Conservation (phyloP, 345 rosid genomes). For the Pelargonium nanum region DNA sequence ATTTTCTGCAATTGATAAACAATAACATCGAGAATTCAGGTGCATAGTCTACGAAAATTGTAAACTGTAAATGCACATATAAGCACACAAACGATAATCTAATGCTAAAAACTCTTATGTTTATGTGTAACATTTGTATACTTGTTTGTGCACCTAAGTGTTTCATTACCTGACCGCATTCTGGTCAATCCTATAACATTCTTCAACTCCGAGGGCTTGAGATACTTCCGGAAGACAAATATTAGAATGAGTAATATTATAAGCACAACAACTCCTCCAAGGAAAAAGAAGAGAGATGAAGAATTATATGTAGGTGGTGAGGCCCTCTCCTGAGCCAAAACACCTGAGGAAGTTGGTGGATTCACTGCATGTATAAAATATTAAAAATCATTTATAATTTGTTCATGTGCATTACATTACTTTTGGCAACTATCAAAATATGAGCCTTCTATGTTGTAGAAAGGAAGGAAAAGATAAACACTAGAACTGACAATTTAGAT, state of each 20-base stretch:
- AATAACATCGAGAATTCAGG: not conserved
- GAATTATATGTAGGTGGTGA: not conserved
- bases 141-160: not conserved
- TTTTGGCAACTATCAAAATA: too few relatives aligned
- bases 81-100: too few relatives aligned
- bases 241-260: constrained; percentile 21
- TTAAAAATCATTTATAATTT: not conserved
- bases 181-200: constrained; percentile 5
- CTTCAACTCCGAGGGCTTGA: constrained; percentile 13
- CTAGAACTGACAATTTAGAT: too few relatives aligned
- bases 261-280: constrained; percentile 23
- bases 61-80: too few relatives aligned
- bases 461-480: too few relatives aligned
- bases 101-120: not conserved
- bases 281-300: constrained; percentile 21
- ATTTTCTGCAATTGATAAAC: constrained; percentile 16
- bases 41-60: not conserved
- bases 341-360: not conserved
- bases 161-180: constrained; percentile 13
- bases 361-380: not conserved
- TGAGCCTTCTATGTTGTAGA: too few relatives aligned
- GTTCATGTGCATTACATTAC: too few relatives aligned
- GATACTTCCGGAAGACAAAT: constrained; percentile 17
- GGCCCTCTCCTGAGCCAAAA: too few relatives aligned
- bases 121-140: not conserved